Percentiles rank a stretch among this genome's conserved stretches.
Conservation (phyloP, 1,284 basidiomycete genomes). For the Ceratobasidium sp. region DNA sequence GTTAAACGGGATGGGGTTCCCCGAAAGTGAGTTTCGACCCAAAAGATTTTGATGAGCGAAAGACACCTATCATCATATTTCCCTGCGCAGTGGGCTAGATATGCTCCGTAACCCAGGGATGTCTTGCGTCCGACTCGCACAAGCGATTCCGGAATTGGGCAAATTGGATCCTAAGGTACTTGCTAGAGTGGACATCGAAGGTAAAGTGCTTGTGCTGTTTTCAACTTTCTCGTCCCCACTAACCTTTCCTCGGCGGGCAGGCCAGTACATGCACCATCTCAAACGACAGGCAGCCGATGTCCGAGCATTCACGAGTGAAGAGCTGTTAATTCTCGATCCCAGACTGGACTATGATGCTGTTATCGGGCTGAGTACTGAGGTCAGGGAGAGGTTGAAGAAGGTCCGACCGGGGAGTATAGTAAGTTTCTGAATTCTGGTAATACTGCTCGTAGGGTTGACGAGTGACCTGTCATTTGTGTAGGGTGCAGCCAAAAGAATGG, state of each 20-base stretch:
- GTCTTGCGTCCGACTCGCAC: constrained; percentile 60
- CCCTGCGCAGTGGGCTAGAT: constrained; percentile 79
- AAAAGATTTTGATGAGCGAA: background rate
- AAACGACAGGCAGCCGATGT: constrained; percentile 78
- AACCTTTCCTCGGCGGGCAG: constrained; percentile 53
- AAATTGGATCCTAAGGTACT: constrained; percentile 65
- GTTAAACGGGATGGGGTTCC: constrained; percentile 69
- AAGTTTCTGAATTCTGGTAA: constrained; percentile 50
- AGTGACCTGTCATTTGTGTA: constrained; percentile 50
- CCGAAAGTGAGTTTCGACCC: constrained; percentile 60
- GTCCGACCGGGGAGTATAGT: constrained; percentile 78
- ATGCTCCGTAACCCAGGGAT: constrained; percentile 74
- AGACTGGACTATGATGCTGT: constrained; percentile 74
- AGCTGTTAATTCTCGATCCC: constrained; percentile 74
- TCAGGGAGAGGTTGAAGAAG: constrained; percentile 70
- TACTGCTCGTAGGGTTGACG: background rate
- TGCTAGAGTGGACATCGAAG: constrained; percentile 75
- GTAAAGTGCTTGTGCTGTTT: constrained; percentile 54
- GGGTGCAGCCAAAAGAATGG: constrained; percentile 88
- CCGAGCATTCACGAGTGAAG: constrained; percentile 80
- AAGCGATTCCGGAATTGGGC: constrained; percentile 66
- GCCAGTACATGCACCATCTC: constrained; percentile 70
- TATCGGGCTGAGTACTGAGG: constrained; percentile 78
- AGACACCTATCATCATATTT: no score
- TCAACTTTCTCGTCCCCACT: constrained; percentile 14